Evolutionary conservation across 2,329 filamentous ascomycete genomes (phyloP).

Genomic region (Seiridium unicorne): DNA sequence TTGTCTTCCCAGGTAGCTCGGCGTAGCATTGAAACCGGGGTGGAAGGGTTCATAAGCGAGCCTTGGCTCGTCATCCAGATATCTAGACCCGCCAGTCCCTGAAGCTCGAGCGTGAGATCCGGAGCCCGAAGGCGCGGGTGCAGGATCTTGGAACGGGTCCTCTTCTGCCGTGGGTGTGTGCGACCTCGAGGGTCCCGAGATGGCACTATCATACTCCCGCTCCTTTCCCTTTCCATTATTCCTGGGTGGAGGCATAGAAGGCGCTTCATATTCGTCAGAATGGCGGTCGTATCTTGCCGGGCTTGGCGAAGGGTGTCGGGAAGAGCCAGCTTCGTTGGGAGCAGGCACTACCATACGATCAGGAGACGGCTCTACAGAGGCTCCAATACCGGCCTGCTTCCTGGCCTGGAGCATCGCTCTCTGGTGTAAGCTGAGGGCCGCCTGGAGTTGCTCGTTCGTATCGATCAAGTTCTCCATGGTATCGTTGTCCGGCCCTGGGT

Average conservation of each 20-base stretch:
- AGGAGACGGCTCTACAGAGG: constrained; percentile 15
- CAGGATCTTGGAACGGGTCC: constrained; percentile 34
- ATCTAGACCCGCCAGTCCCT: constrained; percentile 15
- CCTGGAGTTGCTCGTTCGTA: constrained; percentile 86
- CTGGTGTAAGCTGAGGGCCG: constrained; percentile 81
- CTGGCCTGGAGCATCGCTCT: constrained; percentile 68
- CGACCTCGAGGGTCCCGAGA: constrained; percentile 25
- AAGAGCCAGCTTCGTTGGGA: constrained; percentile 6
- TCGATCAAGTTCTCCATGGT: constrained; percentile 93
- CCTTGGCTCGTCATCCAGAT: constrained; percentile 21
- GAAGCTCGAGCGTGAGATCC: constrained; percentile 16
- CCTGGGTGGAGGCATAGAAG: constrained; percentile 22
- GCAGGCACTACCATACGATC: constrained; percentile 1
- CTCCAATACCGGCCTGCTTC: constrained; percentile 47
- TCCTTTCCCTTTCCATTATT: constrained; percentile 30
- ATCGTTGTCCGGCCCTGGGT: constrained; percentile 84
- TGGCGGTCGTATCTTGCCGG: background rate
- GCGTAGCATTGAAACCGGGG: constrained; percentile 30
- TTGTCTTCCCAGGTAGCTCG: constrained; percentile 35
- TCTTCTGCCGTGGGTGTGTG: constrained; percentile 24
- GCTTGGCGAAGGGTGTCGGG: constrained; percentile 5
- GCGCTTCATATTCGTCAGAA: constrained; percentile 20
- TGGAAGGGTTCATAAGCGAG: constrained; percentile 32
- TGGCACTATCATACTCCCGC: constrained; percentile 18
- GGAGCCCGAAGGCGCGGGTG: constrained; percentile 13